These are phyloP conservation scores for Byssothecium circinans DNA, from an alignment of 2,329 filamentous ascomycete species.

Conservation along the genomic window DNA sequence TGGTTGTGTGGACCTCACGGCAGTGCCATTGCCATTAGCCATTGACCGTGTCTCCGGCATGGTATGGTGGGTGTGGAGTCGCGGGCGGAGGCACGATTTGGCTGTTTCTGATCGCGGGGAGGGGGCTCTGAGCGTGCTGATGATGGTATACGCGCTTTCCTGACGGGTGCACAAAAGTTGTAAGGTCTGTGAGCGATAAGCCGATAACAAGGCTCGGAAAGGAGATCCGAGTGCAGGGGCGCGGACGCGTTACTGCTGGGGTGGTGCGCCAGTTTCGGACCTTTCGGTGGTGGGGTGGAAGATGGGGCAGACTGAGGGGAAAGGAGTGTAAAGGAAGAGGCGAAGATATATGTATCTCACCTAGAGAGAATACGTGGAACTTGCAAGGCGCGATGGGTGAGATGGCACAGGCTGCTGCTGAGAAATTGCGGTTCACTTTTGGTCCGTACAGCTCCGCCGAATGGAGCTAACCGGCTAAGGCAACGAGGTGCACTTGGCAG, in stretches of 20 bases:
- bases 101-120: conserved; percentile 7
- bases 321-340: conserved; percentile 1
- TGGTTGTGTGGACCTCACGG: conserved; percentile 19
- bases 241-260: not conserved
- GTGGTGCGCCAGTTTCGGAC: not conserved
- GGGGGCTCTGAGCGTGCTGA: not conserved
- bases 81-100: no score
- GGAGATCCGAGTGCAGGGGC: conserved; percentile 22
- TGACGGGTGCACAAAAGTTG: conserved; percentile 22
- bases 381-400: conserved; percentile 7
- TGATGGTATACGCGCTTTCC: not conserved
- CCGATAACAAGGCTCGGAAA: conserved; percentile 28
- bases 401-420: conserved; percentile 2
- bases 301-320: not conserved
- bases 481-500: conserved; percentile 8
- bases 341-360: not conserved
- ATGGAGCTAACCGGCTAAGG: conserved; percentile 5
- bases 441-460: conserved; percentile 15
- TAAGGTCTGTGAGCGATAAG: conserved; percentile 34
- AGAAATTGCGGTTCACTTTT: conserved; percentile 17
- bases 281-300: no score
- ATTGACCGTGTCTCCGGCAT: conserved; percentile 29
- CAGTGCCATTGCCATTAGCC: conserved; percentile 29
- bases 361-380: conserved; percentile 2
- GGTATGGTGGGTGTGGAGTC: no score